Evolutionary conservation across 139 green algal genomes (phyloP).

Genomic region (Chlorella ohadii): DNA sequence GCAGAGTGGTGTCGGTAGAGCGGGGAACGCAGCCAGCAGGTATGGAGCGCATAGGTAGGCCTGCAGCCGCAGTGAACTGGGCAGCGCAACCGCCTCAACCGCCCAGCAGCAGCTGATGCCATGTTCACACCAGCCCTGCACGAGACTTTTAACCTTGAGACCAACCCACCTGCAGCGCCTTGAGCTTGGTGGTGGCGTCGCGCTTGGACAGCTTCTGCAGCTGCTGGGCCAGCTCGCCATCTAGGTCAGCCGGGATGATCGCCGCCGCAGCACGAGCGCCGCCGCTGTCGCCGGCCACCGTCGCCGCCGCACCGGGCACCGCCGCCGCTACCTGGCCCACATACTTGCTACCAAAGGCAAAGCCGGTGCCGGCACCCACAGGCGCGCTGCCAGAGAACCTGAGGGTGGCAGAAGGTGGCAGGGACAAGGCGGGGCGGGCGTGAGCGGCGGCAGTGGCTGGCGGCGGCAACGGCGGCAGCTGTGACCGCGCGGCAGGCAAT

Average conservation of each 20-base stretch:
- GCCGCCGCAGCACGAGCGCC: background rate
- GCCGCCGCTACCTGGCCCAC: constrained; percentile 18
- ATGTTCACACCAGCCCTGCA: no score
- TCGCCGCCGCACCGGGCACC: background rate
- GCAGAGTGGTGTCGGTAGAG: background rate
- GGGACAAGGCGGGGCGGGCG: background rate
- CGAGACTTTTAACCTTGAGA: no score
- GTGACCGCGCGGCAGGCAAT: background rate
- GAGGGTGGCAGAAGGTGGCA: background rate
- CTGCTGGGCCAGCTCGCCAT: constrained; percentile 75
- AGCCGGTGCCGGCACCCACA: background rate
- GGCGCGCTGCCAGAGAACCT: constrained; percentile 19
- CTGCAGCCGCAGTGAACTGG: no score
- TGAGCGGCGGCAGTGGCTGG: background rate
- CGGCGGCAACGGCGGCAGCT: no score
- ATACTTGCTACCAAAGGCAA: constrained; percentile 50
- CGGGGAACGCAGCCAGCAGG: no score
- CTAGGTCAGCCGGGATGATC: constrained; percentile 53
- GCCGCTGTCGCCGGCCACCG: background rate
- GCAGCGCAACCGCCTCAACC: no score
- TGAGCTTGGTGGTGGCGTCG: constrained; percentile 84
- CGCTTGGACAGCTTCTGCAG: constrained; percentile 82
- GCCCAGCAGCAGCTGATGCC: no score
- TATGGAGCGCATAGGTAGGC: no score
- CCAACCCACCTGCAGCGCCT: constrained; percentile 78